Base-by-base conservation (phyloP, 2,329 filamentous ascomycete genomes). In the Ceratocystis diversiconidia region DNA sequence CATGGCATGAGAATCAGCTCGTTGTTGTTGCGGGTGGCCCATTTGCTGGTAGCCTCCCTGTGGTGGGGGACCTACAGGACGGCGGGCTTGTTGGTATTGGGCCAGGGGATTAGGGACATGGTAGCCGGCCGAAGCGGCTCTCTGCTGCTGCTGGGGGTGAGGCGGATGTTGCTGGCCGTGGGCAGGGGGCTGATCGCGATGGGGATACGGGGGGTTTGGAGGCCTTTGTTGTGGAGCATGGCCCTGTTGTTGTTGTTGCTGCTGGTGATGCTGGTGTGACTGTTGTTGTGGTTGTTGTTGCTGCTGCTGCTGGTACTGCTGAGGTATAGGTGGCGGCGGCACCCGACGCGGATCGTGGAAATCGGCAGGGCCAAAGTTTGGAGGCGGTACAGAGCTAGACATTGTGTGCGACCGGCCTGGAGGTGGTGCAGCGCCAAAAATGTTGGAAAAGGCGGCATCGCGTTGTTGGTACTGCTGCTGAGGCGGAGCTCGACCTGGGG, bases 371-470 rank as follows among this genome's bases (percentile, higher is more conserved):
- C 77, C 77, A 74, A 79, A 78, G 71, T 78, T 75, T 61, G 79
- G 76, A 65, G 83, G 84, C 67, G 76, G 72, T 52, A 87, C 82
- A 69, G 90, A 86, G 65, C 89, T 91, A 69, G 87, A 94, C 91
- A 97, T 96, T 30, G 92, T 96, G 73, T 96, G 92, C 66, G 92
- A 95, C 74, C 94, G 87, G 67, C 92, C 92, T 59, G 89, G 85
- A 60, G 90, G 90, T 69, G 90, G 91, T 69, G 89, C 83, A 69
- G 85, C 86, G 71, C 92, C 94, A 74, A 97, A 99, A 73, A 97
- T 97, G 77, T 92, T 92, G 70, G 89, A 90, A 76, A 95, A 99
- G 70, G 92, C 94, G 70, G 90, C 90, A 83, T 99, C 92, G 77
- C 94, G 88, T 77, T 94, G 89, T 72, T 80, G 80, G 73, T 81